Base-by-base conservation (phyloP, 2,329 filamentous ascomycete species). In the Arthrinium phaeospermum region DNA sequence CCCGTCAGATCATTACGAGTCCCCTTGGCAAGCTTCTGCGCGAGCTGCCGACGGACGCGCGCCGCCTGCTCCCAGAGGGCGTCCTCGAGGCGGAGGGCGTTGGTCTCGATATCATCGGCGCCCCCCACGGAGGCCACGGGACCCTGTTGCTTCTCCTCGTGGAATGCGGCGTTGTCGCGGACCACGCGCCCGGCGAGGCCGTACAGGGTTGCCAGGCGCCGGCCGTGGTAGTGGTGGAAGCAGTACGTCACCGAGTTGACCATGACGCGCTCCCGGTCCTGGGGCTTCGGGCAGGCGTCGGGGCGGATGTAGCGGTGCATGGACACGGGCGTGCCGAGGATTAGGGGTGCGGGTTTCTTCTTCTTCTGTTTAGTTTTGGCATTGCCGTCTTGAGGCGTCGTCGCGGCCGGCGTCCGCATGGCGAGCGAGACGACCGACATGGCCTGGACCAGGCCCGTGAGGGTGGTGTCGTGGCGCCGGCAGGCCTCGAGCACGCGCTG, bases 381-480 rank as follows among this genome's bases (percentile, higher is more conserved):
- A 0, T 75, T 41, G 37, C 37, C 10, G 68, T n/a, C 61, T 24
- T 22, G 27, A 2, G 47, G 12, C 13, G 22, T 12, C 34, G 30
- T 16, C 2, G 30, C 13, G 14, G 30, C 13, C 57, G 34, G 8
- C 45, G 67, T 70, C 46, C 75, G 75, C 4, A 70, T 68, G 7
- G 78, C 74, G 8, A 81, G 71, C 10, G 76, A 78, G 1, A 70
- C 69, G 4, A 80, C 69, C 1, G 71, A 69, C 3, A 81, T 67
- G 14, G 74, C 77, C 27, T 81, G 75, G 22, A 81, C 68, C 16
- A 81, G 73, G 8, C 75, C 79, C 14, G 80, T 79, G 6, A 81
- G 61, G 1, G 79, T 81, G 2, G 80, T 80, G 16, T 75, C 71
- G 53, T 80, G 73, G 24, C 71, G 49, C n/a, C 79, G 74, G 51